phyloP scores from a whole-genome alignment of 2,329 filamentous ascomycete genomes.

The Acrocalymma vagum region DNA sequence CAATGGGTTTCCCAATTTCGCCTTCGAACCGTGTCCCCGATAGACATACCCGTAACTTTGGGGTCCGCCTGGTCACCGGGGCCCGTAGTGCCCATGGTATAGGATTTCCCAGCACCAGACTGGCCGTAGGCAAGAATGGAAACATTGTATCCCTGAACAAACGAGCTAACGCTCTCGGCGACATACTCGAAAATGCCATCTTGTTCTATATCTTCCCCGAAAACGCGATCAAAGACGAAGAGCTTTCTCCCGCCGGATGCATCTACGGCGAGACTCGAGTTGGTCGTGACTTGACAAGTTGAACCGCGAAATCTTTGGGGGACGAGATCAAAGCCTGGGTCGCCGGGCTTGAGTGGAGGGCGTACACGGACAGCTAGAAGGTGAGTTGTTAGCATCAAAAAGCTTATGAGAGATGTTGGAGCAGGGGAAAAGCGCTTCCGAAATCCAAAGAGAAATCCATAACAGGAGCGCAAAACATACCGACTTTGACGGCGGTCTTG shows the following conservation, averaged over 20 bases:
- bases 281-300: constrained; percentile 88
- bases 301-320: constrained; percentile 93
- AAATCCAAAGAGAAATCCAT: too few species aligned
- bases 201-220: constrained; percentile 82
- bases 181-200: constrained; percentile 96
- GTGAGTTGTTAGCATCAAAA: constrained; percentile 36
- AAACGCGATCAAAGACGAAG: constrained; percentile 97
- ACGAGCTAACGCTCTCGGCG: constrained; percentile 86
- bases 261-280: constrained; percentile 87
- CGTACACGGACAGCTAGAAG: constrained; percentile 86
- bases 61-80: constrained; percentile 76
- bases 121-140: constrained; percentile 96
- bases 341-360: constrained; percentile 80
- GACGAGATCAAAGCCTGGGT: constrained; percentile 94
- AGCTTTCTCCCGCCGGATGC: constrained; percentile 91
- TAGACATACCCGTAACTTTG: constrained; percentile 81
- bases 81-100: constrained; percentile 97
- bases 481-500: constrained; percentile 94
- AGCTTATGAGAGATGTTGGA: constrained; percentile 4
- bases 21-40: too few species aligned
- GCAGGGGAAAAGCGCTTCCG: too few species aligned
- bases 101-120: constrained; percentile 96
- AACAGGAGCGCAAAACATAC: constrained; percentile 65
- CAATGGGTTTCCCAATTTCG: too few species aligned
- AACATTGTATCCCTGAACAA: constrained; percentile 97